Percentiles rank a stretch among this genome's conserved stretches.
Evolutionary conservation across 176 grass and related monocot species (phyloP).

Genomic region (barley (Hordeum vulgare)): MorexV3_pseudomolecules_assembly NC_058523.1:518910175-518910674

Average conservation of each 20-base stretch:
- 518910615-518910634: not conserved
- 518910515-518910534: conserved; percentile 76
- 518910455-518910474: conserved; percentile 90
- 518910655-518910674: not conserved
- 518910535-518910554: conserved; percentile 59
- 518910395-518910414: conserved; percentile 11
- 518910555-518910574: not conserved
- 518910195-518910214: too few relatives aligned
- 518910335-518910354: not conserved
- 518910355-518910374: not conserved
- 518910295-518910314: too few relatives aligned
- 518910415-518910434: conserved; percentile 4
- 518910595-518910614: not conserved
- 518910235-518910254: too few relatives aligned
- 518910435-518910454: conserved; percentile 76
- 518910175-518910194: too few relatives aligned
- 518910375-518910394: not conserved
- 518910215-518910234: too few relatives aligned
- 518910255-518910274: too few relatives aligned
- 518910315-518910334: too few relatives aligned
- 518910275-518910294: too few relatives aligned
- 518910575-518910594: conserved; percentile 6
- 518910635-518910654: not conserved
- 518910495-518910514: conserved; percentile 61
- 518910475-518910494: conserved; percentile 90